Percentiles rank a stretch among this genome's conserved stretches.
phyloP scores from a whole-genome alignment of 257 asterid genomes.

The Ophiorrhiza pumila region DNA sequence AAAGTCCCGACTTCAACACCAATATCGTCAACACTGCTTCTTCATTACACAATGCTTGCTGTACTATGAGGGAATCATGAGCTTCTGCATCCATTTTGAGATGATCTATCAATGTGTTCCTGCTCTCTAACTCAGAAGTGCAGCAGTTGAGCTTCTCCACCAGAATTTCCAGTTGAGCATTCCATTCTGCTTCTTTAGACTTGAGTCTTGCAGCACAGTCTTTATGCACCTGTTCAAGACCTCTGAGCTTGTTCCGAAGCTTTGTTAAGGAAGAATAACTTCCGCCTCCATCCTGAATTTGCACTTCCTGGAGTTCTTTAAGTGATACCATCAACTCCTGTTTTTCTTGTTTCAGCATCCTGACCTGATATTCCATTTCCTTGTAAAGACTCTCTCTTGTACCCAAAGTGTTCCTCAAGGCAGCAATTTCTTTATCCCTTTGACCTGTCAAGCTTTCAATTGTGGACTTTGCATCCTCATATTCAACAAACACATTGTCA shows the following conservation, averaged over 20 bases:
- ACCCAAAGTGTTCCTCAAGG: conserved; percentile 57
- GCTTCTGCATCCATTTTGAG: conserved; percentile 57
- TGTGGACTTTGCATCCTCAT: conserved; percentile 56
- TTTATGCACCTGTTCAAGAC: conserved; percentile 57
- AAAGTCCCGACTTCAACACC: conserved; percentile 59
- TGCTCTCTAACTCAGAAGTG: conserved; percentile 41
- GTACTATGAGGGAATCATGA: conserved; percentile 47
- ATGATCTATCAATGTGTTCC: conserved; percentile 42
- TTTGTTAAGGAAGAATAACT: conserved; percentile 58
- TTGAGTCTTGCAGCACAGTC: conserved; percentile 53
- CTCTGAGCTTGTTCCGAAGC: conserved; percentile 63
- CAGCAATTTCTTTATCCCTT: conserved; percentile 73
- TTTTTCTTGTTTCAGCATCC: conserved; percentile 69
- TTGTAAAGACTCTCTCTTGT: conserved; percentile 60
- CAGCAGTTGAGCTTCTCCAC: conserved; percentile 42
- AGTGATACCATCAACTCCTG: conserved; percentile 50
- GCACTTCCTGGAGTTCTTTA: conserved; percentile 73
- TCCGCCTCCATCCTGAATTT: conserved; percentile 63
- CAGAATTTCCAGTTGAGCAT: conserved; percentile 43
- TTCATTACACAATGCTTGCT: conserved; percentile 59
- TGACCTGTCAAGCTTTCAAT: conserved; percentile 48
- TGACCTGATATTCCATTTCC: conserved; percentile 83
- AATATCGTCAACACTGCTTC: conserved; percentile 54
- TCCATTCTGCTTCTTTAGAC: conserved; percentile 72
- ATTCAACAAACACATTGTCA: conserved; percentile 58